These are phyloP conservation scores for Hysterium pulicare DNA, from an alignment of 2,329 filamentous ascomycete species.

Conservation along the genomic window DNA sequence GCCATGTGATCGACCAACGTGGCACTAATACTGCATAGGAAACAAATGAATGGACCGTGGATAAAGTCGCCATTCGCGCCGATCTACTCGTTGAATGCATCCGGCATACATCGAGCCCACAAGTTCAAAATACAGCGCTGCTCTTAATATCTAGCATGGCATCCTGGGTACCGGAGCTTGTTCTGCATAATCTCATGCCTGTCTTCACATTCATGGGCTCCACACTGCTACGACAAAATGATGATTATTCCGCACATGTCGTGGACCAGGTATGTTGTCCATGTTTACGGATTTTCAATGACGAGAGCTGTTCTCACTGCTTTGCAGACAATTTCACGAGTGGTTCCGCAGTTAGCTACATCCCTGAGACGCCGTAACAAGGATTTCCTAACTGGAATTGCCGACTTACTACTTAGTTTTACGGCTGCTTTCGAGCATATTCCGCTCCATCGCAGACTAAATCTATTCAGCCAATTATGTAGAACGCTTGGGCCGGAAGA, in stretches of 20 bases:
- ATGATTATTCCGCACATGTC: constrained; percentile 95
- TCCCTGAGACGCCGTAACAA: constrained; percentile 77
- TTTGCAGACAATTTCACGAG: constrained; percentile 76
- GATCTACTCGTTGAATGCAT: constrained; percentile 94
- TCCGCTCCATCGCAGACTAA: constrained; percentile 76
- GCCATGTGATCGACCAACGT: background rate
- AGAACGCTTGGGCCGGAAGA: constrained; percentile 82
- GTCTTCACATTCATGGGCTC: constrained; percentile 98
- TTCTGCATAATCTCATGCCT: constrained; percentile 97
- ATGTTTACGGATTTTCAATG: background rate
- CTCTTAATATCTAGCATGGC: constrained; percentile 85
- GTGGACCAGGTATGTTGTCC: constrained; percentile 61
- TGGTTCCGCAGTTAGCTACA: constrained; percentile 85
- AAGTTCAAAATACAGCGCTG: constrained; percentile 89
- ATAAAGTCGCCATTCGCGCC: constrained; percentile 75
- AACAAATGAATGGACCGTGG: constrained; percentile 57
- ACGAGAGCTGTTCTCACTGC: constrained; percentile 2
- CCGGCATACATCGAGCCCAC: constrained; percentile 83
- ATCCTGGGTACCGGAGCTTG: constrained; percentile 80
- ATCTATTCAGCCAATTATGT: constrained; percentile 79
- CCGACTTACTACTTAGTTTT: constrained; percentile 91
- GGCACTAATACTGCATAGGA: constrained; percentile 11
- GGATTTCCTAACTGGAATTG: constrained; percentile 75
- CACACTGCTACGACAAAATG: constrained; percentile 84
- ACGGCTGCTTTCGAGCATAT: constrained; percentile 96